Evolutionary conservation across 2,329 filamentous ascomycete species (phyloP), one percentile per base, ranked within the genome.

Genomic region (Fusarium sulawesiense): DNA sequence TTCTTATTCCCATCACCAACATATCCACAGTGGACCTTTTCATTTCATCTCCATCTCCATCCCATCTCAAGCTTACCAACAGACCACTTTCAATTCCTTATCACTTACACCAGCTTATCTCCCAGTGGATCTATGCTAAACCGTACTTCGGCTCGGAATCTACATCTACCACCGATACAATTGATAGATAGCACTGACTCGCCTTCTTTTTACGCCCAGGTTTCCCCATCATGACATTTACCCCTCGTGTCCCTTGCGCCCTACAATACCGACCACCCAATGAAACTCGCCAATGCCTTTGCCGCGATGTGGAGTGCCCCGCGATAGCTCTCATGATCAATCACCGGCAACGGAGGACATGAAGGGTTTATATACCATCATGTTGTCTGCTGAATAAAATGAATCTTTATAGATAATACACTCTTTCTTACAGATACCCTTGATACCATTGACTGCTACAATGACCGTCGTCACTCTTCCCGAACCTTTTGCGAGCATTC

Each of bases 401-500:
- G 20, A 21, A 21, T 21, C 20, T 21, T 21, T 21, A 21, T 21
- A 3, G 20, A 2, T n/a, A 27, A 20, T 27, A 30, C 7, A 30
- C 29, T 4, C 29, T 30, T 30, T 30, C 5, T 30, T 30, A 30
- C 29, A 29, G 29, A 29, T 29, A 29, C 29, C 29, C 25, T 42
- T 45, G 37, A 64, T 60, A 64, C 55, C 60, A 46, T 56, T 44
- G 13, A 29, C 13, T 37, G 18, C 18, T 25, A 71, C 49, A 64
- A 80, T 80, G 78, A 70, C 74, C 13, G 59, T 51, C 34, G 53
- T 87, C 61, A 75, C 72, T n/a, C 85, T 91, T 42, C 88, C 89
- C 10, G 83, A 87, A 57, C 86, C 87, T 21, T 91, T 91, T 73
- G 85, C 87, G 56, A 84, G 84, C 75, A 92, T 92, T 73, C 88